These are phyloP conservation scores for Tetratostichococcus sp. DNA, from an alignment of 139 green algal genomes.

Conservation along the genomic window DNA sequence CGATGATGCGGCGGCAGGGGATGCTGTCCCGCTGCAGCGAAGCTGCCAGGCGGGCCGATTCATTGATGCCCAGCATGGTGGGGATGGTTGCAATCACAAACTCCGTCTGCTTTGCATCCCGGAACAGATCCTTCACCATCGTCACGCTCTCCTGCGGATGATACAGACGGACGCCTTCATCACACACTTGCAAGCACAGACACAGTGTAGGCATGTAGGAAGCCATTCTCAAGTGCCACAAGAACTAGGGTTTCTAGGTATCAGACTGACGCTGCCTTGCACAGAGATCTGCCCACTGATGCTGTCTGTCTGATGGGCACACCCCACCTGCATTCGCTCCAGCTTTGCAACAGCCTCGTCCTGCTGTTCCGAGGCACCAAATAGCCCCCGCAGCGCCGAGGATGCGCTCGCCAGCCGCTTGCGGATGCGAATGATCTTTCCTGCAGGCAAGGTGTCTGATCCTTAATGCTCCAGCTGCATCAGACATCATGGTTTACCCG, in stretches of 20 bases:
- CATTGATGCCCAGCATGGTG: slow-evolving; percentile 89
- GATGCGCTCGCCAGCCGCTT: slow-evolving; percentile 61
- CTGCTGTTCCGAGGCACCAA: slow-evolving; percentile 55
- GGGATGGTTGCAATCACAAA: slow-evolving; percentile 99
- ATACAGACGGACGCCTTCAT: too few relatives aligned
- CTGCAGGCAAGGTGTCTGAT: too few relatives aligned
- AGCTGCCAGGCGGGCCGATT: slow-evolving; percentile 69
- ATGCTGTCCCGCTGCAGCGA: slow-evolving; percentile 79
- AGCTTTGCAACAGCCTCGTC: slow-evolving; percentile 72
- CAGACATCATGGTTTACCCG: too few relatives aligned
- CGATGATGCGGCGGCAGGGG: slow-evolving; percentile 86
- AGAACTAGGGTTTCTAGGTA: background rate
- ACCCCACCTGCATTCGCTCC: slow-evolving; percentile 39
- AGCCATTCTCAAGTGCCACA: background rate
- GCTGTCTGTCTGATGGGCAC: too few relatives aligned
- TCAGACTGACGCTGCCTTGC: too few relatives aligned
- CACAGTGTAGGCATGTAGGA: too few relatives aligned
- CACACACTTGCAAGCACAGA: too few relatives aligned
- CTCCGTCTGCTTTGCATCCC: slow-evolving; percentile 81
- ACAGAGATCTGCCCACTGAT: too few relatives aligned
- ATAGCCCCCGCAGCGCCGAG: slow-evolving; percentile 56
- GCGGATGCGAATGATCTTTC: slow-evolving; percentile 73
- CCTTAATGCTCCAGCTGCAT: too few relatives aligned
- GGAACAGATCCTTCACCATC: slow-evolving; percentile 82
- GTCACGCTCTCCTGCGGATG: slow-evolving; percentile 48